Evolutionary conservation across 1,139 yeast genomes (phyloP).

Genomic region (Saccharomycopsis hybrid): DNA sequence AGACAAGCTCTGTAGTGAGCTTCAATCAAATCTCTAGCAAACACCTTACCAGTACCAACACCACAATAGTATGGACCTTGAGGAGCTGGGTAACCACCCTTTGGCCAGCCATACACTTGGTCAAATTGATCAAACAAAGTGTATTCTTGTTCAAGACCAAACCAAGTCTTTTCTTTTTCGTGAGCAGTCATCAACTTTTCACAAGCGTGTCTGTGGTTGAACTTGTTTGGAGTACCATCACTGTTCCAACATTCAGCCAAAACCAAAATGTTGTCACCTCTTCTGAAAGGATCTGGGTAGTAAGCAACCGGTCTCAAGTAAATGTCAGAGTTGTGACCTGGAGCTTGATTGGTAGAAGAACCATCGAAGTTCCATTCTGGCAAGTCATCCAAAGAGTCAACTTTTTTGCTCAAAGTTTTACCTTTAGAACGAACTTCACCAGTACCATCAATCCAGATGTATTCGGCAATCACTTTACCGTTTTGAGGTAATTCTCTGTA

Average conservation of each 20-base stretch:
- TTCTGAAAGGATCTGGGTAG: constrained; percentile 96
- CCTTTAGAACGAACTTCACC: constrained; percentile 74
- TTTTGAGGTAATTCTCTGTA: constrained; percentile 79
- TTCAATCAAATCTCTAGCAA: constrained; percentile 96
- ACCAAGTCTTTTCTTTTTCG: constrained; percentile 81
- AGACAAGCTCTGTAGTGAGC: constrained; percentile 99
- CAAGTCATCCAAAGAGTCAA: constrained; percentile 71
- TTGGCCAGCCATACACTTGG: constrained; percentile 96
- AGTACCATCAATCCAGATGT: constrained; percentile 95
- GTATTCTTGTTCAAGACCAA: constrained; percentile 98
- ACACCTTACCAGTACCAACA: constrained; percentile 98
- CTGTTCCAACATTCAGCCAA: constrained; percentile 96
- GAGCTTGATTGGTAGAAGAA: constrained; percentile 97
- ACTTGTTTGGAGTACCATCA: constrained; percentile 98
- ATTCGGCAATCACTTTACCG: constrained; percentile 88
- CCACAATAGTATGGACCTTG: constrained; percentile 99
- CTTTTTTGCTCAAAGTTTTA: constrained; percentile 46
- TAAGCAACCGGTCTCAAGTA: constrained; percentile 90
- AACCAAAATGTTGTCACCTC: constrained; percentile 94
- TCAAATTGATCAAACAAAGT: constrained; percentile 89
- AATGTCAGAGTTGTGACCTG: constrained; percentile 94
- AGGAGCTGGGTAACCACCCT: constrained; percentile 99
- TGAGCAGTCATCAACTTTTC: constrained; percentile 95
- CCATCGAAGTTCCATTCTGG: constrained; percentile 99
- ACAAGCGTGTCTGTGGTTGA: constrained; percentile 97